phyloP scores from a whole-genome alignment of 305 asterid species.

The Withania somnifera region DNA sequence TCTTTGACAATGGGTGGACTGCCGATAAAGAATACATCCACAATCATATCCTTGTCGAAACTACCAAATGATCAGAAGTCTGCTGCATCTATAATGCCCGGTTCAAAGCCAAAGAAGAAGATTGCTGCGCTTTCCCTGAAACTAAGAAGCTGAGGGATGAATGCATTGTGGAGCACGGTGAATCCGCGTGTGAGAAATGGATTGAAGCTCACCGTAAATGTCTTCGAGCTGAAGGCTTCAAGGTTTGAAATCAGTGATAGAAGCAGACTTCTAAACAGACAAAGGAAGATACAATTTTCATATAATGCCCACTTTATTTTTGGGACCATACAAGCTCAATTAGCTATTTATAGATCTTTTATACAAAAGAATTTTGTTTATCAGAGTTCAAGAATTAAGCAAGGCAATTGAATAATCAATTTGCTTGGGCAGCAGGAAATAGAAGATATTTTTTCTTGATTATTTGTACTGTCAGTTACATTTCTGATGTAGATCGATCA shows the following conservation, averaged over 20 bases:
- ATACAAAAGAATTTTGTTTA: neutral
- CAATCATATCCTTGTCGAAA: constrained; percentile 33
- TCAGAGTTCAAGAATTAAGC: neutral
- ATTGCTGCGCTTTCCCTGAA: constrained; percentile 98
- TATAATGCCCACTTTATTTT: neutral
- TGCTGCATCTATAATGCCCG: constrained; percentile 17
- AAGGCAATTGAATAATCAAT: neutral
- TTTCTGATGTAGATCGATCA: neutral
- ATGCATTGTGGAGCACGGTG: constrained; percentile 80
- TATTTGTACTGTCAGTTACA: neutral
- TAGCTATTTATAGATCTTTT: neutral
- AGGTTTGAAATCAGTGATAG: constrained; percentile 31
- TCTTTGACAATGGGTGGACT: constrained; percentile 44
- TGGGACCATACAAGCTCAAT: neutral
- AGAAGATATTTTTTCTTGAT: neutral
- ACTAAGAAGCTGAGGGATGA: constrained; percentile 87
- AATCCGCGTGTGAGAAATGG: constrained; percentile 73
- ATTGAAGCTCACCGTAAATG: constrained; percentile 81
- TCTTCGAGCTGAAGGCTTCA: constrained; percentile 94
- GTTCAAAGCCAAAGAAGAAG: constrained; percentile 83
- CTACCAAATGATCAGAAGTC: constrained; percentile 44
- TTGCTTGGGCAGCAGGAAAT: neutral
- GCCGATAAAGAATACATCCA: constrained; percentile 23
- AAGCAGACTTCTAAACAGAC: neutral
- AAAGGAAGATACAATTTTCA: neutral